Conservation (phyloP, 352 stramenopile genomes). For the Aphanomyces astaci region DNA sequence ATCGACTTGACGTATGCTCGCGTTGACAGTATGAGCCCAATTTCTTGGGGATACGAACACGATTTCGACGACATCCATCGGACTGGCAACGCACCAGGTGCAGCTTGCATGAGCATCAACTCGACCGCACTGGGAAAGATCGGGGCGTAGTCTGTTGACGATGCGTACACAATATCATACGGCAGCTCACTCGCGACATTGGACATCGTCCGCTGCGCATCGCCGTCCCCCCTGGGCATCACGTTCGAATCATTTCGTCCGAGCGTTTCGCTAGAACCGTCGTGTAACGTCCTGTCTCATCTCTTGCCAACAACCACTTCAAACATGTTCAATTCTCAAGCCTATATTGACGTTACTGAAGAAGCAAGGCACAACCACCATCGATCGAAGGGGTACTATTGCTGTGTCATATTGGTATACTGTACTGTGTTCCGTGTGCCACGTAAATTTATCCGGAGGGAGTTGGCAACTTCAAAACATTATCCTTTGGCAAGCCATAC, state of each 20-base stretch:
- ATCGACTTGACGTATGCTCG: slow-evolving; percentile 17
- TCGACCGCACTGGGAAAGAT: slow-evolving; percentile 1
- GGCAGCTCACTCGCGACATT: background rate
- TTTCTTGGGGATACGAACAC: slow-evolving; percentile 13
- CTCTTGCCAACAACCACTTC: no score
- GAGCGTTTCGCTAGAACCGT: no score
- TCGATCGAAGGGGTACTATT: no score
- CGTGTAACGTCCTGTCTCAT: no score
- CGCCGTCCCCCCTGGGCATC: background rate
- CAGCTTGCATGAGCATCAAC: background rate
- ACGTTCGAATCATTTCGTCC: background rate
- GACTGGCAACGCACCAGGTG: background rate
- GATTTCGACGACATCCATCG: slow-evolving; percentile 18
- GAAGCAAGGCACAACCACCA: no score
- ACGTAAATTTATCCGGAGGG: background rate
- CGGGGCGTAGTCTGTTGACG: background rate
- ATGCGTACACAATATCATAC: slow-evolving; percentile 2
- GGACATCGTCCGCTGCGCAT: background rate
- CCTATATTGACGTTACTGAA: no score
- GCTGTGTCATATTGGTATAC: slow-evolving; percentile 10
- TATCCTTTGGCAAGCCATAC: background rate
- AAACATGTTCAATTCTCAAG: no score
- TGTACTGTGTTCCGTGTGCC: background rate
- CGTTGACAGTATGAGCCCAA: background rate
- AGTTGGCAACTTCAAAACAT: background rate